phyloP scores from a whole-genome alignment of 2,329 filamentous ascomycete species.

The Lecanicillium sp. region DNA sequence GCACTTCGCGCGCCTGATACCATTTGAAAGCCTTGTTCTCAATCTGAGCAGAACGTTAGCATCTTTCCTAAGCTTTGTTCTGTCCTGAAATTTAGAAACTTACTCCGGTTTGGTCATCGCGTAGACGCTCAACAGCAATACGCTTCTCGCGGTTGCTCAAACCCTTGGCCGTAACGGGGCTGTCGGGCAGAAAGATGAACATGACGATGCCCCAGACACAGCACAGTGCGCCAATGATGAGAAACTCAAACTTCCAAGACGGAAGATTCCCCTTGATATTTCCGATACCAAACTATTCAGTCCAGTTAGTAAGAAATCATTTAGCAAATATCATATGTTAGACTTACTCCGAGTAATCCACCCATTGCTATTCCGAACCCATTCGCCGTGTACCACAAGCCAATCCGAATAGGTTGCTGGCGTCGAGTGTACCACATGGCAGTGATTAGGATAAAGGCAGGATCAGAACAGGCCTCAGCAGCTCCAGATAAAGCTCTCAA shows the following conservation, averaged over 20 bases:
- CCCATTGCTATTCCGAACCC: too few species aligned
- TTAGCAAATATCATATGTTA: neutral
- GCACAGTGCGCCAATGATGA: conserved; percentile 18
- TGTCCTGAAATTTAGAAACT: too few species aligned
- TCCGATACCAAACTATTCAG: conserved; percentile 13
- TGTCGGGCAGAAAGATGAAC: conserved; percentile 43
- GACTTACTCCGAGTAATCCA: too few species aligned
- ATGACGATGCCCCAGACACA: conserved; percentile 45
- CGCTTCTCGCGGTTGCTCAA: conserved; percentile 35
- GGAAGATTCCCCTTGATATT: conserved; percentile 3
- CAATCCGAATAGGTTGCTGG: conserved; percentile 18
- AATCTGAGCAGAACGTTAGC: conserved; percentile 14
- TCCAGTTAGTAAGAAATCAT: conserved; percentile 13
- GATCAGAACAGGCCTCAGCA: too few species aligned
- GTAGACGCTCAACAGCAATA: conserved; percentile 38
- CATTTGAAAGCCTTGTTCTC: conserved; percentile 43
- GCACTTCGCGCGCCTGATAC: conserved; percentile 37
- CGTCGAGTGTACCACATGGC: conserved; percentile 20
- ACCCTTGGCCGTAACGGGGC: conserved; percentile 40
- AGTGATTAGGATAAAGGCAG: conserved; percentile 17
- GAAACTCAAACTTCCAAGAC: conserved; percentile 9
- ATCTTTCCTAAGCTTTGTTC: neutral
- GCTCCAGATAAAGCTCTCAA: too few species aligned
- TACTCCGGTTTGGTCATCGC: conserved; percentile 40
- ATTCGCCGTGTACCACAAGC: conserved; percentile 15